A percentile compares a stretch with the other conserved stretches of the same genome.
Evolutionary conservation across 164 flowering plant species (phyloP).

Genomic region (Malania oleifera): DNA sequence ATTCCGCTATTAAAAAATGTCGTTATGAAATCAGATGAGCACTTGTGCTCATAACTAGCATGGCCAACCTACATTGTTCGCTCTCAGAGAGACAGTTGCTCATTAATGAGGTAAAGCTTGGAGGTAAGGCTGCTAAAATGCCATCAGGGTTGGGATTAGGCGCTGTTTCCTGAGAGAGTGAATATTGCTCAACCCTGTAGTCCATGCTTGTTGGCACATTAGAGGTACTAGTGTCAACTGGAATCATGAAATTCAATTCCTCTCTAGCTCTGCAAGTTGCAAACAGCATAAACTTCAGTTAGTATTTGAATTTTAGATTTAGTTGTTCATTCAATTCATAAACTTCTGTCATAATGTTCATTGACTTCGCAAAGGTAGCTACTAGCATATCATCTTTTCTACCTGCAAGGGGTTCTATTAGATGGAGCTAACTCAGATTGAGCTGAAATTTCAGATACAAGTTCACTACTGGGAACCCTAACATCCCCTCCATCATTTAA

Average conservation of each 20-base stretch:
- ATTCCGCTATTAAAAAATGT: slow-evolving; percentile 4
- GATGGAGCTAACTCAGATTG: slow-evolving; percentile 41
- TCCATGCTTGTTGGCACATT: slow-evolving; percentile 18
- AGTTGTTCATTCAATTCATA: neutral
- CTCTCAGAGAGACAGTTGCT: slow-evolving; percentile 29
- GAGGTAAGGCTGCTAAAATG: slow-evolving; percentile 39
- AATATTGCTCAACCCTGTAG: slow-evolving; percentile 18
- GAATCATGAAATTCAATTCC: slow-evolving; percentile 13
- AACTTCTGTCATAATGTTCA: neutral
- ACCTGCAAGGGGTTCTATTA: slow-evolving; percentile 33
- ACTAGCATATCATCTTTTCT: neutral
- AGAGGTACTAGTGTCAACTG: slow-evolving; percentile 18
- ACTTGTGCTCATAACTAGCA: neutral
- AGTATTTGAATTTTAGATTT: neutral
- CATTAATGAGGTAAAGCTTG: slow-evolving; percentile 67
- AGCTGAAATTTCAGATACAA: slow-evolving; percentile 35
- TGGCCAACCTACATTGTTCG: slow-evolving; percentile 28
- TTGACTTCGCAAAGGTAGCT: neutral
- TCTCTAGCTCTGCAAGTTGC: slow-evolving; percentile 21
- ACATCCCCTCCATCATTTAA: slow-evolving; percentile 16
- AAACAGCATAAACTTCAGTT: neutral
- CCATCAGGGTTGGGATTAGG: slow-evolving; percentile 12
- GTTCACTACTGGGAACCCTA: slow-evolving; percentile 17
- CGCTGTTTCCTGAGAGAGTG: slow-evolving; percentile 19
- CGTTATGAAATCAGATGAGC: neutral